Evolutionary conservation across 495 filamentous ascomycete species (phyloP).

Genomic region (Daldinia vernicosa): DNA sequence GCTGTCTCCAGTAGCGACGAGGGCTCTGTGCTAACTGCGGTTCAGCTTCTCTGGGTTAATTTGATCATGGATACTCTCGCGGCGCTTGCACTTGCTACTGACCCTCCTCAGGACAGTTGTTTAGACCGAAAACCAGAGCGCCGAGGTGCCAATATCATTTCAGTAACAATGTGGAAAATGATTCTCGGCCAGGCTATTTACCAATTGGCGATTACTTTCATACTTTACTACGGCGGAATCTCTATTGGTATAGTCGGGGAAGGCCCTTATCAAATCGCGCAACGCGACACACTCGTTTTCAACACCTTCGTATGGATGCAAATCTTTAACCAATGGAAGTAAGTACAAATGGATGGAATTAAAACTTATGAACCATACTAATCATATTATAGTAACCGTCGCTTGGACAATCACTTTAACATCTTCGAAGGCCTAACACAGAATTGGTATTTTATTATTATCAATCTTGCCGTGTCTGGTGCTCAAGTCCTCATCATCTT

Average conservation of each 20-base stretch:
- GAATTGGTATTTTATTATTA: conserved; percentile 85
- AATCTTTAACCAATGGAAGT: conserved; percentile 95
- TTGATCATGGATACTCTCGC: conserved; percentile 95
- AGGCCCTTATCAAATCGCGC: conserved; percentile 42
- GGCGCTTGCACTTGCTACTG: conserved; percentile 84
- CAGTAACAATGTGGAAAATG: conserved; percentile 95
- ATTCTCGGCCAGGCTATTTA: conserved; percentile 87
- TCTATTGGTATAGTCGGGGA: conserved; percentile 65
- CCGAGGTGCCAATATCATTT: conserved; percentile 80
- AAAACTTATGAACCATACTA: conserved; percentile 36
- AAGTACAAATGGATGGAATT: conserved; percentile 47
- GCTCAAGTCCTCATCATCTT: conserved; percentile 84
- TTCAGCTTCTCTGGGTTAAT: conserved; percentile 92
- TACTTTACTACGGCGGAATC: conserved; percentile 76
- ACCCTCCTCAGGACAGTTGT: conserved; percentile 80
- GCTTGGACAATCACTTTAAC: conserved; percentile 88
- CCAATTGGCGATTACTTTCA: conserved; percentile 79
- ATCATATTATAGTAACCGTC: conserved; percentile 69
- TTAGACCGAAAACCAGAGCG: conserved; percentile 83
- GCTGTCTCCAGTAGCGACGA: conserved; percentile 74
- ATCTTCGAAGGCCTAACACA: conserved; percentile 82
- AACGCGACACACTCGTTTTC: conserved; percentile 81
- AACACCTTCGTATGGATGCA: conserved; percentile 98
- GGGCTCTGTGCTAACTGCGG: conserved; percentile 79
- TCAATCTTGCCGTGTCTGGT: conserved; percentile 80